A percentile compares a stretch with the other conserved stretches of the same genome.
Evolutionary conservation across 2,329 filamentous ascomycete species (phyloP).

Genomic region (Claviceps citrina): DNA sequence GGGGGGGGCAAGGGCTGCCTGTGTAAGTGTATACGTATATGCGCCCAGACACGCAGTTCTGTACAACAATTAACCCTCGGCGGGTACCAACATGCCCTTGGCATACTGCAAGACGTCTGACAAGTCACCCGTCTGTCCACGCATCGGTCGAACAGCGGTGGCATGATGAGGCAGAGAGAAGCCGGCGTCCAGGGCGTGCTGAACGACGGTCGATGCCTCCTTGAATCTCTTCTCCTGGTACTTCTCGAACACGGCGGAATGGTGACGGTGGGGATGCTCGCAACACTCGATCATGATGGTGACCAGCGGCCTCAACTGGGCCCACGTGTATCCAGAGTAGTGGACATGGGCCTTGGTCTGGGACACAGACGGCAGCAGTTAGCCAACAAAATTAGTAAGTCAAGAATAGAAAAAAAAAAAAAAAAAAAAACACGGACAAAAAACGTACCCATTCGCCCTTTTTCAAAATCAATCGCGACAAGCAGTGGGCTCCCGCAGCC

Average conservation of each 20-base stretch:
- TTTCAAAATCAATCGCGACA: constrained; percentile 73
- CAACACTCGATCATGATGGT: constrained; percentile 76
- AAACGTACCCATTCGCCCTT: constrained; percentile 82
- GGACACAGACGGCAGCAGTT: background rate
- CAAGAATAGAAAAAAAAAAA: background rate
- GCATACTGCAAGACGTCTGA: constrained; percentile 14
- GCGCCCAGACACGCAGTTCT: background rate
- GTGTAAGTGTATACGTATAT: background rate
- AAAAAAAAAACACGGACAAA: background rate
- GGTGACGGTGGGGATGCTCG: constrained; percentile 64
- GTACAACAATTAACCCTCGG: constrained; percentile 10
- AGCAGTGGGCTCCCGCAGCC: constrained; percentile 80
- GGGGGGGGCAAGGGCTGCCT: too few species aligned
- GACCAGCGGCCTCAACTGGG: constrained; percentile 65
- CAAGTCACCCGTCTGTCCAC: constrained; percentile 10
- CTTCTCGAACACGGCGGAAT: constrained; percentile 79
- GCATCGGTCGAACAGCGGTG: constrained; percentile 22
- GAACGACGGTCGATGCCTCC: constrained; percentile 65
- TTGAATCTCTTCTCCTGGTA: constrained; percentile 82
- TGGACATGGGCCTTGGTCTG: constrained; percentile 72
- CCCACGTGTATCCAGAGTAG: constrained; percentile 86
- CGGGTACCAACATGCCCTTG: constrained; percentile 17
- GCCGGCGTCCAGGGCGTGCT: constrained; percentile 52
- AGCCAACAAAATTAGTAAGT: background rate
- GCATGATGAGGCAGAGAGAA: constrained; percentile 32